Evolutionary conservation across 2,329 filamentous ascomycete genomes (phyloP), one percentile per base, ranked within the genome.

Genomic region (Arthrobotrys sphaeroides): DNA sequence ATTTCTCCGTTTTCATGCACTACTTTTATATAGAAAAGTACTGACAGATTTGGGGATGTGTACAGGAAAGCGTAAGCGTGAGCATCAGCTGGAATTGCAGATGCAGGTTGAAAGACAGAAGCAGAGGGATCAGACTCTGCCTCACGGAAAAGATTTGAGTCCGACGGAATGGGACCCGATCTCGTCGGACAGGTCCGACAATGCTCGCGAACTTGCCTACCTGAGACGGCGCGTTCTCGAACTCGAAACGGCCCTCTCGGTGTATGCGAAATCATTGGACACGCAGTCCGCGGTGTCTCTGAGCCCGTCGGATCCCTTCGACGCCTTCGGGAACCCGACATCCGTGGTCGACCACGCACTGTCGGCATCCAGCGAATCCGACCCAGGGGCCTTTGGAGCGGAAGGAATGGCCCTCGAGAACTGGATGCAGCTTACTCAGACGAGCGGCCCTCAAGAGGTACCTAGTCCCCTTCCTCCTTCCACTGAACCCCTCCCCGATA

Each of bases 31-130:
- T n/a, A n/a, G n/a, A n/a, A n/a, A n/a, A n/a, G n/a, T n/a, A n/a
- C n/a, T n/a, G n/a, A 42, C 42, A 64, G 36, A 72, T 26, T 38
- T 38, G 4, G 12, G 16, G 38, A 2, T 51, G 28, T 24, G 7
- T 53, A 40, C 38, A 75, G 72, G 72, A n/a, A 66, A 61, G 18
- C 61, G 72, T 65, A 75, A 75, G 72, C 57, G 72, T 22, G 72
- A 75, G 36, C 72, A 69, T n/a, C 72, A 75, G 22, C 40, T 75
- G 5, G 72, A 75, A 31, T 36, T 75, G 10, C 64, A 75, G n/a
- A 62, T 75, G 64, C 64, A 75, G 65, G 40, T 75, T 13, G 64
- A 75, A 24, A 75, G 72, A 16, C 72, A 75, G 47, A 75, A 75
- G n/a, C 59, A 62, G 26, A 53, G 47, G n/a, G 43, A 64, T 31